These are phyloP conservation scores for Kwoniella pini DNA, from an alignment of 768 basidiomycete genomes.

Conservation along the genomic window DNA sequence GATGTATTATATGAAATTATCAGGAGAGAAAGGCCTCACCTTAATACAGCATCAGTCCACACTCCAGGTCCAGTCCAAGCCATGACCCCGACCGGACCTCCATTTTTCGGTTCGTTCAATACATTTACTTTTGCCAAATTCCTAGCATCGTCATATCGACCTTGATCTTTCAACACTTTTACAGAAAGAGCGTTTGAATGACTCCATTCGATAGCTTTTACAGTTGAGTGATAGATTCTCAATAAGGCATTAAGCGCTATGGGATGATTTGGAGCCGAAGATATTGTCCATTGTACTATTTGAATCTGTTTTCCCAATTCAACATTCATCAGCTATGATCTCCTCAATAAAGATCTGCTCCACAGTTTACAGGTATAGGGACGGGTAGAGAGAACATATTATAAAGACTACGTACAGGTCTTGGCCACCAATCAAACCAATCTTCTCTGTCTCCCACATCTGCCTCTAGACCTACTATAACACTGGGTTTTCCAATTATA, in stretches of 20 bases:
- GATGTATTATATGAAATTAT: background rate
- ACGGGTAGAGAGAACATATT: background rate
- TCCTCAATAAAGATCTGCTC: too few species aligned
- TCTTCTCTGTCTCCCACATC: conserved; percentile 58
- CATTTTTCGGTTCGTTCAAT: conserved; percentile 41
- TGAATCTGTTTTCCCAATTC: conserved; percentile 51
- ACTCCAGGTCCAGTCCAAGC: conserved; percentile 57
- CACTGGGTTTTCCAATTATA: conserved; percentile 41
- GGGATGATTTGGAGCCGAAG: conserved; percentile 56
- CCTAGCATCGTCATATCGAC: conserved; percentile 30
- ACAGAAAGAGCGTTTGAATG: conserved; percentile 27
- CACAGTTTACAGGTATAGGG: too few species aligned
- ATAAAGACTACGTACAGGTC: conserved; percentile 43
- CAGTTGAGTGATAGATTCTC: conserved; percentile 52
- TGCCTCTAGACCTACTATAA: conserved; percentile 58
- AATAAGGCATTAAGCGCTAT: conserved; percentile 56
- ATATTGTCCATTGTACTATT: conserved; percentile 59
- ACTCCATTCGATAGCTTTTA: conserved; percentile 38
- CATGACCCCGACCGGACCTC: conserved; percentile 56
- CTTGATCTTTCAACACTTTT: conserved; percentile 26
- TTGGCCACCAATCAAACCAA: conserved; percentile 56
- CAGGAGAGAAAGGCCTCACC: conserved; percentile 24
- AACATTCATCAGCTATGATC: background rate
- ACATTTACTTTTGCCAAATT: conserved; percentile 29
- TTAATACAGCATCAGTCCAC: conserved; percentile 56